A percentile compares a stretch with the other conserved stretches of the same genome.
phyloP scores from a whole-genome alignment of 164 flowering plant genomes.

The Magnolia kwangsiensis region DNA sequence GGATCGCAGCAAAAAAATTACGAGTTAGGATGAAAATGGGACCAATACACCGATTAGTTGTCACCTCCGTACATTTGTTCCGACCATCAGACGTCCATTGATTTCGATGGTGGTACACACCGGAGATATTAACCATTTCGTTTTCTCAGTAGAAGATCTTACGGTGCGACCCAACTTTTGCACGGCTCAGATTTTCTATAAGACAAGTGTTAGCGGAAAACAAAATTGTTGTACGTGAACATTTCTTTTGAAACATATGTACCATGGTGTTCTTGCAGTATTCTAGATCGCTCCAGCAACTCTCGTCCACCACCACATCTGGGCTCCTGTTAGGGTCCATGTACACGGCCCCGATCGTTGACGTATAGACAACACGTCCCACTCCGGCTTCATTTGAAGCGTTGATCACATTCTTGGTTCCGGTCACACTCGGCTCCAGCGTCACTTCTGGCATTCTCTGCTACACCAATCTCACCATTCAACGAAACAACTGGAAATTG shows the following conservation, averaged over 20 bases:
- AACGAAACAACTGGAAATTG: not conserved
- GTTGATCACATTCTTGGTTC: conserved; percentile 68
- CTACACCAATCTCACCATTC: too few species aligned
- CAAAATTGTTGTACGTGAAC: not conserved
- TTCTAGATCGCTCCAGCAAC: conserved; percentile 95
- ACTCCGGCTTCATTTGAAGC: conserved; percentile 81
- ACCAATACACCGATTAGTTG: too few species aligned
- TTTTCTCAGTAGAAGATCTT: not conserved
- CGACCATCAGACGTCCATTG: not conserved
- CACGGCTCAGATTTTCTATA: not conserved
- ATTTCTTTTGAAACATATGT: not conserved
- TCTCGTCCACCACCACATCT: conserved; percentile 77
- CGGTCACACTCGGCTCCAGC: conserved; percentile 89
- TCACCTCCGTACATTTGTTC: not conserved
- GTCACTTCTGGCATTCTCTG: conserved; percentile 45
- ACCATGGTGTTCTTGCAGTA: conserved; percentile 95
- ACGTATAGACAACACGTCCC: conserved; percentile 80
- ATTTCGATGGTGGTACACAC: not conserved
- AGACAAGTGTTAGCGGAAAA: not conserved
- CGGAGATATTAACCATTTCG: not conserved
- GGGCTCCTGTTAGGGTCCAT: conserved; percentile 84
- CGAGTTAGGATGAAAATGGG: too few species aligned
- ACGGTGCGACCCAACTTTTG: not conserved
- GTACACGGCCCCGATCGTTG: conserved; percentile 84
- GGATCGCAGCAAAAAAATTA: too few species aligned